Conservation (phyloP, 73 alveolate species). For the Stentor roeselii region DNA sequence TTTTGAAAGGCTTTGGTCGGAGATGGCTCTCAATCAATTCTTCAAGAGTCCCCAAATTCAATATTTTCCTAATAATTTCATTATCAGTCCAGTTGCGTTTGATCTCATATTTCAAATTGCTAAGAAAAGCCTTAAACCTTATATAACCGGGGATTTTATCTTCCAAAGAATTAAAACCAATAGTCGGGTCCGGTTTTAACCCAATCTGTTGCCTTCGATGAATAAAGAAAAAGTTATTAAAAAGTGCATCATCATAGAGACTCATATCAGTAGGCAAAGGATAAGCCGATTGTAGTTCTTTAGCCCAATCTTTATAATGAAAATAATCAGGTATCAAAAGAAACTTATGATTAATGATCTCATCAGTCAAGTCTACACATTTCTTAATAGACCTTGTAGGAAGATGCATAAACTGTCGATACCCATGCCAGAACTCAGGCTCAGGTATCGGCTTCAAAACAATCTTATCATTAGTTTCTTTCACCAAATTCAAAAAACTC, state of each 20-base stretch:
- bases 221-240: neutral
- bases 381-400: neutral
- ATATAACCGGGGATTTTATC: slow-evolving; percentile 32
- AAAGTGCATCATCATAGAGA: neutral
- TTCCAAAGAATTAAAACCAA: neutral
- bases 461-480: neutral
- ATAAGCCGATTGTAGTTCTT: slow-evolving; percentile 26
- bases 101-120: slow-evolving; percentile 48
- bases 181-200: neutral
- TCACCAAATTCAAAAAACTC: neutral
- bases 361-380: slow-evolving; percentile 41
- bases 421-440: neutral
- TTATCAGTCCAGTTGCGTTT: slow-evolving; percentile 39
- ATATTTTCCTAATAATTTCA: slow-evolving; percentile 34
- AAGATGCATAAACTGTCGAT: neutral
- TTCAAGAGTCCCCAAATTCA: slow-evolving; percentile 33
- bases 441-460: neutral
- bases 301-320: slow-evolving; percentile 64
- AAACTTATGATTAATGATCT: slow-evolving; percentile 47
- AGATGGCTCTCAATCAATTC: slow-evolving; percentile 46
- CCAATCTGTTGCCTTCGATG: slow-evolving; percentile 1
- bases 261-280: neutral
- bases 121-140: slow-evolving; percentile 40
- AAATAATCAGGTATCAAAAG: slow-evolving; percentile 53
- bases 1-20: neutral